Conservation (phyloP, 768 basidiomycete genomes). For the Amanita muscaria region DNA sequence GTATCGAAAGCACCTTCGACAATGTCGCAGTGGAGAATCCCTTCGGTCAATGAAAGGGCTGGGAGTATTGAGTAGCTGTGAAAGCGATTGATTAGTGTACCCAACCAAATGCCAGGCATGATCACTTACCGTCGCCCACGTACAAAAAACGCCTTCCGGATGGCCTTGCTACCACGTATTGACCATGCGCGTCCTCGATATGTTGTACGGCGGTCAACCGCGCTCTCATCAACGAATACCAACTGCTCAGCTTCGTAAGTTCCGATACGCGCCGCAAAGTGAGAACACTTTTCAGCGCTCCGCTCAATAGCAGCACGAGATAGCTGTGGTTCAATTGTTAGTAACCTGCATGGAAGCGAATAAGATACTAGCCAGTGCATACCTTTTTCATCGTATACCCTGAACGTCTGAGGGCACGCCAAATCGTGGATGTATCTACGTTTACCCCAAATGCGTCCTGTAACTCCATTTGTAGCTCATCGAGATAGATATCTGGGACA, state of each 20-base stretch:
- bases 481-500: slow-evolving; percentile 19
- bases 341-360: not conserved
- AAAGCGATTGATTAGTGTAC: not conserved
- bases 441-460: slow-evolving; percentile 11
- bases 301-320: slow-evolving; percentile 4
- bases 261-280: too few species aligned
- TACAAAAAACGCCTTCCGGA: slow-evolving; percentile 1
- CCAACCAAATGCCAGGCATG: not conserved
- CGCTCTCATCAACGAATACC: slow-evolving; percentile 24
- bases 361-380: not conserved
- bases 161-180: slow-evolving; percentile 10
- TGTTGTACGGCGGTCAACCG: slow-evolving; percentile 18
- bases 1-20: not conserved
- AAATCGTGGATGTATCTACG: slow-evolving; percentile 18
- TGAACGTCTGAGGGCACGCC: slow-evolving; percentile 11
- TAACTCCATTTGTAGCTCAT: slow-evolving; percentile 20
- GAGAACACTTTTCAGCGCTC: too few species aligned
- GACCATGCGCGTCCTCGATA: slow-evolving; percentile 20
- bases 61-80: slow-evolving; percentile 1
- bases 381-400: slow-evolving; percentile 1
- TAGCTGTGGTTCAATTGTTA: not conserved
- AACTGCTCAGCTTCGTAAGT: too few species aligned
- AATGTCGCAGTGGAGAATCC: slow-evolving; percentile 1
- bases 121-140: slow-evolving; percentile 1
- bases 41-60: slow-evolving; percentile 1